Base-by-base conservation (phyloP, 192 early-diverging fungal genomes). In the Coemansia sp. region DNA sequence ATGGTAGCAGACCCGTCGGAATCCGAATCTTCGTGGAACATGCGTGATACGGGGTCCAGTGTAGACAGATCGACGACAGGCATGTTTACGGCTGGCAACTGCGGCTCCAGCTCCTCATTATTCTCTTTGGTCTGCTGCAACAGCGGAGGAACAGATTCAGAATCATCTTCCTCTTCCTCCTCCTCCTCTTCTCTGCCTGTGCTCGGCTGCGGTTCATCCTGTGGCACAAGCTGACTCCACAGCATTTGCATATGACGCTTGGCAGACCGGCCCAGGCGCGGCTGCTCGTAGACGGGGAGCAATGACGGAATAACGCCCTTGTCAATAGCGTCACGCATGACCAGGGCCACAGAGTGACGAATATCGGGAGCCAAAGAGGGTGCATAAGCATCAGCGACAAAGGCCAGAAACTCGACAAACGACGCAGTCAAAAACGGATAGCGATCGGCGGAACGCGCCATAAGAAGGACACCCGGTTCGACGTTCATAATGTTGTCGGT, bases 401-500 rank as follows among this genome's bases (percentile, higher is more conserved):
- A 86, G 9, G 64, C 74, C 37, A 92, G 40, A 70, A 86, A 92
- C 66, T 92, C 91, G 10, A 92, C 53, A 19, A 91, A 61, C 38
- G 86, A 90, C 7, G 80, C 62, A 0, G 89, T 88, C 34, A 90
- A 69, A 48, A 85, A 87, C 14, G 86, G 68, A 56, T 88, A 85
- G 54, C 76, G 62, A 53, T 88, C 84, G 8, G 84, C 64, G 0
- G 89, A 89, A 18, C 82, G 56, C 52, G 88, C 84, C 80, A 92
- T 88, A 1, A 92, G 70, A 6, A 92, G 72, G 64, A 91, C 87
- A 2, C 85, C 88, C 0, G 91, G 91, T 67, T 92, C 91, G 71
- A 82, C 64, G 17, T 58, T 73, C 91, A 92, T 92, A 26, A 92
- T 86, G 55, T 77, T 88, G 50, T 91, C 89, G n/a, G 53, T 57